Conservation (phyloP, 805 yeast genomes). For the Kodamaea restingae region DNA sequence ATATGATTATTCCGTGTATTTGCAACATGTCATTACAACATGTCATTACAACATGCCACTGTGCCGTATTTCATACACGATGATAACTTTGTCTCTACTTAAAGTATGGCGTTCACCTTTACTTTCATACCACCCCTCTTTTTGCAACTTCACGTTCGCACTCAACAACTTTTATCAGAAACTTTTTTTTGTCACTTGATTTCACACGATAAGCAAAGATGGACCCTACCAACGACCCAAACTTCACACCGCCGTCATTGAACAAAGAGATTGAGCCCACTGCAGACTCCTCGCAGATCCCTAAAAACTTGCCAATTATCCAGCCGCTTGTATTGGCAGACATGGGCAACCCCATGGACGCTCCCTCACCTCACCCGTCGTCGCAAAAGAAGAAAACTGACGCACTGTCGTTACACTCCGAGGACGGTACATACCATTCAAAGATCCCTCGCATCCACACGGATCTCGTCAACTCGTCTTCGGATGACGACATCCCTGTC, state of each 20-base stretch:
- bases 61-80: too few species aligned
- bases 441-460: slow-evolving; percentile 55
- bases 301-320: slow-evolving; percentile 63
- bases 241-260: slow-evolving; percentile 80
- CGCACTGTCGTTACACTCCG: slow-evolving; percentile 9
- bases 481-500: slow-evolving; percentile 33
- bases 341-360: slow-evolving; percentile 64
- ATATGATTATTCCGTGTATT: background rate
- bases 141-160: too few species aligned
- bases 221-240: slow-evolving; percentile 94
- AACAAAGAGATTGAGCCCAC: slow-evolving; percentile 58
- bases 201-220: slow-evolving; percentile 29
- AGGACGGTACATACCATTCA: slow-evolving; percentile 23
- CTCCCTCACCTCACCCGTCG: slow-evolving; percentile 60
- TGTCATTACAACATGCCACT: too few species aligned
- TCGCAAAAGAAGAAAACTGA: slow-evolving; percentile 15
- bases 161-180: too few species aligned
- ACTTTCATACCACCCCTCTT: too few species aligned
- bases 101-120: too few species aligned
- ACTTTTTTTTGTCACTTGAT: background rate
- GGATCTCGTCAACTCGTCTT: slow-evolving; percentile 46
- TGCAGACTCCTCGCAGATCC: slow-evolving; percentile 65
- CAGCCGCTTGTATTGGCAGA: slow-evolving; percentile 78
- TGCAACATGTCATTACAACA: too few species aligned
- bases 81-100: too few species aligned